Base-by-base conservation (phyloP, 164 flowering plant species). In the Magnolia sinica region DNA sequence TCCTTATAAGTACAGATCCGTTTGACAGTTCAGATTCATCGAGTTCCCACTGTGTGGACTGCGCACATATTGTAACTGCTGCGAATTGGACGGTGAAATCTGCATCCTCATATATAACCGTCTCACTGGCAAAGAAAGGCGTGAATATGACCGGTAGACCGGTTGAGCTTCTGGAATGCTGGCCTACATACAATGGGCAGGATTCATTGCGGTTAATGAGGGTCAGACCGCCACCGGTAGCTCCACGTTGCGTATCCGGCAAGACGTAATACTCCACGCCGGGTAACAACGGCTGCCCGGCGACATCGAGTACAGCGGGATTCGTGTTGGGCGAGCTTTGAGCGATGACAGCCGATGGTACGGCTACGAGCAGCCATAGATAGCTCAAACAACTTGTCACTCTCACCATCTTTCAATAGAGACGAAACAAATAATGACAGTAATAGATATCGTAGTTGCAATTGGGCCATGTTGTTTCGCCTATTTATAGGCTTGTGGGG, bases 171-270 rank as follows among this genome's bases (percentile, higher is more conserved):
- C 19, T 58, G 0, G 9, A 18, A 23, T 64, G 27, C 52, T 74
- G 86, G 5, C 84, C 84, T 11, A 80, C 83, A 22, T 74, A 82
- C 14, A 64, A 31, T 1, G 84, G 83, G 55, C 84, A 82, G 4
- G 77, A 65, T 2, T 51, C 77, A 14, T 79, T 84, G 13, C 77
- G 70, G 18, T 67, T 14, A 11, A 81, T 8, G 20, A 78, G 8
- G 52, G 79, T 77, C 31, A 79, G 37, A 4, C 82, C 83, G 16
- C 78, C 78, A n/a, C 51, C 72, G 29, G 27, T 75, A 8, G 78
- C 52, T 8, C 1, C 50, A 5, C 50, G 49, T 55, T 14, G 59
- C 7, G 59, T 9, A 14, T 55, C 59, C 0, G 59, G 59, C 59
- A 55, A 14, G 19, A 84, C 73, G 80, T 73, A 75, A 81, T 82